Evolutionary conservation across 2,329 filamentous ascomycete genomes (phyloP), one percentile per base, ranked within the genome.

Genomic region (Aspergillus thermomutatus): DNA sequence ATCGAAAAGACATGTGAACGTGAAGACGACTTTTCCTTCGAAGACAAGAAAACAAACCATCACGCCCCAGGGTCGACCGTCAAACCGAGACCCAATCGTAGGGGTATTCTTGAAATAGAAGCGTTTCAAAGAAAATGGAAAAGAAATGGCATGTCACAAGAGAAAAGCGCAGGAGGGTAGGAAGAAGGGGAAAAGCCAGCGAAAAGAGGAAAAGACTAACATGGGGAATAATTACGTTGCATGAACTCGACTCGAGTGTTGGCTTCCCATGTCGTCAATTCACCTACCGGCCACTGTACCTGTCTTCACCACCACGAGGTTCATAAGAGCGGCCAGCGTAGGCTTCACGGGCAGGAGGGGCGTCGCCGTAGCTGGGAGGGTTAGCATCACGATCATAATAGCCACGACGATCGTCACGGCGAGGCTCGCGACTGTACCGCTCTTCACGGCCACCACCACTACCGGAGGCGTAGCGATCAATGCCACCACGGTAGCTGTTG

Each of bases 331-430:
- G 72, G 55, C 66, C 60, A 48, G 59, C 64, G 43, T 74, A 74
- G 26, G 69, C 63, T 27, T 72, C 74, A 61, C 75, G 75, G 27
- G 72, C 65, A 59, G 73, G 71, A 62, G 69, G 66, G 34, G 76
- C 69, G 40, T 74, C 75, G 47, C 62, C 62, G 59, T 78, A 78
- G 65, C 74, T 74, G 61, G 77, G 75, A 73, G 75, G 72, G 65
- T 80, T 79, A 63, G 79, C 78, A 65, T 83, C 80, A 65, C 80
- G 80, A 62, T 82, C 79, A 63, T 83, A 82, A 70, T 82, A 83
- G 58, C 79, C 74, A 63, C 74, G 79, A 59, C 78, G 75, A 55
- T 76, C 74, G 51, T 73, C 77, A 58, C 77, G 72, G 63, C 76
- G 73, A 52, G 73, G 71, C 59, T 77, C 75, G 58, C 77, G 74